Percentiles rank a stretch among this genome's conserved stretches.
Evolutionary conservation across 2,329 filamentous ascomycete genomes (phyloP).

Genomic region (Verticillium zaregamsianum): DNA sequence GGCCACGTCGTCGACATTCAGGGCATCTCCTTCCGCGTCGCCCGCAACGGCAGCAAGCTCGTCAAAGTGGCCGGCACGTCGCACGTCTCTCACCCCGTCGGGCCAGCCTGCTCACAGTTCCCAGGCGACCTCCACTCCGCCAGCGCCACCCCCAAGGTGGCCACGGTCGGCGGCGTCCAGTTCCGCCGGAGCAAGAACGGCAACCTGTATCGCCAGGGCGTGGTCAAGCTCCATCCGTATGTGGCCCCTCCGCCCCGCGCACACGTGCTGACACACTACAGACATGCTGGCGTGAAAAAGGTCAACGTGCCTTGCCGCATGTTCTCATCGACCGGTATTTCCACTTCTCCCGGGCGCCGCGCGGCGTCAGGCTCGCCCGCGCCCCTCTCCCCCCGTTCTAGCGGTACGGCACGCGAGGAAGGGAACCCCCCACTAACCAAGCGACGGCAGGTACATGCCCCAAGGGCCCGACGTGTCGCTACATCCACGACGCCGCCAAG

Average conservation of each 20-base stretch:
- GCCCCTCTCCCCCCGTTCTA: neutral
- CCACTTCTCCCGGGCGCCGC: conserved; percentile 35
- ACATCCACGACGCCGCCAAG: conserved; percentile 78
- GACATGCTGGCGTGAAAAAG: conserved; percentile 59
- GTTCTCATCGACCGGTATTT: conserved; percentile 67
- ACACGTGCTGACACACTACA: conserved; percentile 35
- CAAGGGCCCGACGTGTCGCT: conserved; percentile 76
- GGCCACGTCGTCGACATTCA: conserved; percentile 63
- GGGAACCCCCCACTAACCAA: conserved; percentile 38
- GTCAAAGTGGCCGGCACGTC: conserved; percentile 62
- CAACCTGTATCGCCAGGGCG: conserved; percentile 74
- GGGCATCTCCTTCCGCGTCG: conserved; percentile 69
- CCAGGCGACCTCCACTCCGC: conserved; percentile 56
- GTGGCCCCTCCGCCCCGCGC: conserved; percentile 25
- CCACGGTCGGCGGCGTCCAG: conserved; percentile 69
- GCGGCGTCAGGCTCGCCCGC: neutral
- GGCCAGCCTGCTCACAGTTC: conserved; percentile 14
- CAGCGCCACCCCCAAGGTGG: conserved; percentile 69
- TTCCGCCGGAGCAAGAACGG: conserved; percentile 85
- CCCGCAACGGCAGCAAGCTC: conserved; percentile 78
- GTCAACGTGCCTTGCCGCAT: conserved; percentile 69
- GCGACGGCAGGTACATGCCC: conserved; percentile 69
- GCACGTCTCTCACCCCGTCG: conserved; percentile 3
- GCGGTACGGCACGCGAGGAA: conserved; percentile 24
- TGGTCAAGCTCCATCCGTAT: conserved; percentile 74